Evolutionary conservation across 78 protist genomes (phyloP).

Genomic region (Dictyostelium citrinum): DNA sequence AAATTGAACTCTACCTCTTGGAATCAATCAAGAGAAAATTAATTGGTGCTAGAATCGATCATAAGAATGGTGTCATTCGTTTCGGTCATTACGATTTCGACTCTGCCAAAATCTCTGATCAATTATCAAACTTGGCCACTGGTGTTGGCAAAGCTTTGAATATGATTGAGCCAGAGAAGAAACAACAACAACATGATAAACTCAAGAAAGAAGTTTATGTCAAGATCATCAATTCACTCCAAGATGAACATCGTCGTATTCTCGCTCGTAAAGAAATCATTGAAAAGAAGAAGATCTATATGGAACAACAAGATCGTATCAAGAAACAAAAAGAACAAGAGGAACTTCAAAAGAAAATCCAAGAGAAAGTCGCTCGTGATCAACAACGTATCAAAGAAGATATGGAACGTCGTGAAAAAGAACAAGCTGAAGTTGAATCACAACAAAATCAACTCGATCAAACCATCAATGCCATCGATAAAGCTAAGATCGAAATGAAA

Average conservation of each 20-base stretch:
- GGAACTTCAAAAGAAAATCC: slow-evolving; percentile 4
- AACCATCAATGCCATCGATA: slow-evolving; percentile 60
- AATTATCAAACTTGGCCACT: slow-evolving; percentile 13
- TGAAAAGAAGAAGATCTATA: slow-evolving; percentile 77
- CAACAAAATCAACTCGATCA: slow-evolving; percentile 16
- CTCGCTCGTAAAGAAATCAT: slow-evolving; percentile 73
- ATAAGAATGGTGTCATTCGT: slow-evolving; percentile 56
- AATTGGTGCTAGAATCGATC: slow-evolving; percentile 78
- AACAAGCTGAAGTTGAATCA: neutral
- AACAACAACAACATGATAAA: slow-evolving; percentile 12
- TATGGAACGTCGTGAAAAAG: slow-evolving; percentile 25
- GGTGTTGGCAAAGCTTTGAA: slow-evolving; percentile 38
- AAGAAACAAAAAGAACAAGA: slow-evolving; percentile 59
- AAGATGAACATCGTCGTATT: slow-evolving; percentile 72
- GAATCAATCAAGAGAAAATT: slow-evolving; percentile 59
- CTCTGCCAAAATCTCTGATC: slow-evolving; percentile 68
- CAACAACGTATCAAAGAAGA: slow-evolving; percentile 13
- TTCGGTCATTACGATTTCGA: slow-evolving; percentile 74
- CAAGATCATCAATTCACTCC: slow-evolving; percentile 50
- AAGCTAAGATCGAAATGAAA: slow-evolving; percentile 68
- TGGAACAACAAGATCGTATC: slow-evolving; percentile 71
- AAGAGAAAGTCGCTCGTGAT: slow-evolving; percentile 25
- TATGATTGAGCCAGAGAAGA: slow-evolving; percentile 55
- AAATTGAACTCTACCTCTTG: slow-evolving; percentile 39
- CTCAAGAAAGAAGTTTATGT: slow-evolving; percentile 64